Evolutionary conservation across 805 yeast genomes (phyloP), one percentile per base, ranked within the genome.

Genomic region (Candida schatavii): DNA sequence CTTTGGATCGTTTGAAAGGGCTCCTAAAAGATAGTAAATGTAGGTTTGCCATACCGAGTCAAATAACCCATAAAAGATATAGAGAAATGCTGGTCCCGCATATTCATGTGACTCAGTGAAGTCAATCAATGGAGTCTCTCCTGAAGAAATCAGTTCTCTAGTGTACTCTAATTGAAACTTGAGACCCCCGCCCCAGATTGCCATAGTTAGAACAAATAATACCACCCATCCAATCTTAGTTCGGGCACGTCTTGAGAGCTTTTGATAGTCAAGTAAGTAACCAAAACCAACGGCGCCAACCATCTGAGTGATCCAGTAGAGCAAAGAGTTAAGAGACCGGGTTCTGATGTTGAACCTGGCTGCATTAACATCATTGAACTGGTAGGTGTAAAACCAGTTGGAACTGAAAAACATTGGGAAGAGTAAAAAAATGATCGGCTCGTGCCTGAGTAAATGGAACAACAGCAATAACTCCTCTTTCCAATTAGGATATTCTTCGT

Each of bases 341-440:
- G 85, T 77, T 56, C 84, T 70, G 45, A 79, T 57, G 50, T 74
- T 78, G 61, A 80, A 80, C 37, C 74, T 63, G 17, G 74, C 77
- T 30, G 74, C 75, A 54, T 80, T 80, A 59, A 73, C 67, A 45
- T 75, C 78, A 55, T 78, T 78, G 52, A 76, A 79, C 60, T 80
- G 83, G 58, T 80, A 80, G 35, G 84, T 75, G 67, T 78, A 78
- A 64, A 78, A 80, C 81, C 81, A 80, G 64, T 80, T 80, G 26
- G 85, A 77, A 22, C 81, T 70, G 48, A 76, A 74, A 56, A 80
- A 80, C 76, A 78, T 71, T 34, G 85, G 85, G 69, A 80, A 74
- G 55, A 78, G 51, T 21, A 74, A 57, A 35, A 72, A 54, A 40
- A 80, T 73, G 54, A 61, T 65, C 37, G 77, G 77, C 50, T 72